These are phyloP conservation scores for Fraxinus quadrangulata DNA, from an alignment of 257 asterid genomes.

Conservation along the genomic window DNA sequence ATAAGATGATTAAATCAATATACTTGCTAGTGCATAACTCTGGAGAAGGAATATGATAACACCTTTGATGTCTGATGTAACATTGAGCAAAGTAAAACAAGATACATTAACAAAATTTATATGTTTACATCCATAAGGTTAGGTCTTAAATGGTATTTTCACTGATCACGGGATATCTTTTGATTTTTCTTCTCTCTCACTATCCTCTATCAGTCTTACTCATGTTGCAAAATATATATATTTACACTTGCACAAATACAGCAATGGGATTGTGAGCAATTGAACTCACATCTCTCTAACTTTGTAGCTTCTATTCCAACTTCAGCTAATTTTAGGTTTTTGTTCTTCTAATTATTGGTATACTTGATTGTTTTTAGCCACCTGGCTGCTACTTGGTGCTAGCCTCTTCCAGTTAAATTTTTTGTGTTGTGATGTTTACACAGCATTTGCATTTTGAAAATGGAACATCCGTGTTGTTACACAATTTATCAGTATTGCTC, in stretches of 20 bases:
- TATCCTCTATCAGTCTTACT: not conserved
- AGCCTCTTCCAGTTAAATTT: not conserved
- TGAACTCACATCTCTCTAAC: not conserved
- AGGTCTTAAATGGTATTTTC: not conserved
- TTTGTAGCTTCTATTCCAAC: not conserved
- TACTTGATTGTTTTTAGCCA: not conserved
- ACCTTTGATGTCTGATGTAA: not conserved
- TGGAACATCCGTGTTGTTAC: not conserved
- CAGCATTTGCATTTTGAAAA: not conserved
- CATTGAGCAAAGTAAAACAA: not conserved
- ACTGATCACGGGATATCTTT: not conserved
- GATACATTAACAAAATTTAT: not conserved
- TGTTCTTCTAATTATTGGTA: not conserved
- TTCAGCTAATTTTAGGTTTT: not conserved
- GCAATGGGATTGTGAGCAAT: not conserved
- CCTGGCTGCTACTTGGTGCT: not conserved
- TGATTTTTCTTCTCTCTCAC: not conserved
- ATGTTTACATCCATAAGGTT: not conserved
- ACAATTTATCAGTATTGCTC: slow-evolving; percentile 7
- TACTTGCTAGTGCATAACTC: not conserved
- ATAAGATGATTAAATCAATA: not conserved
- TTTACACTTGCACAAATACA: not conserved
- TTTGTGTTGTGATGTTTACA: not conserved
- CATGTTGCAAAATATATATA: not conserved
- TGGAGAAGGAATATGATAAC: not conserved